Conservation (phyloP, 2,329 filamentous ascomycete genomes). For the Endoconidiophora laricicola region DNA sequence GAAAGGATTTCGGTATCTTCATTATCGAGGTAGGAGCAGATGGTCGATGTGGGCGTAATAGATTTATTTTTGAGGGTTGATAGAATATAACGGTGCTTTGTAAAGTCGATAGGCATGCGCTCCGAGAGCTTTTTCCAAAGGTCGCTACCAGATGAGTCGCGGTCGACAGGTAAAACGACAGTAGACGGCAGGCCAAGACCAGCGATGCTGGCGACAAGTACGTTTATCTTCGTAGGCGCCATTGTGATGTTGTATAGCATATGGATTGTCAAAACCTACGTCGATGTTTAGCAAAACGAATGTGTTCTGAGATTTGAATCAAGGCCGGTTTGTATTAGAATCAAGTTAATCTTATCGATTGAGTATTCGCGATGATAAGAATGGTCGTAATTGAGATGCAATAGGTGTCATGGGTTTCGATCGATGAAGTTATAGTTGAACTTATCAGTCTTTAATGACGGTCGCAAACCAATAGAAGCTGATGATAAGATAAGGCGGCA, state of each 20-base stretch:
- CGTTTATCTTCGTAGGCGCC: constrained; percentile 48
- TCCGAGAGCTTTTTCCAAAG: constrained; percentile 46
- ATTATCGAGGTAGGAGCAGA: constrained; percentile 45
- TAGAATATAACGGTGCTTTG: constrained; percentile 49
- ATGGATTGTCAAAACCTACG: no score
- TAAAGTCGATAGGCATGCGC: constrained; percentile 34
- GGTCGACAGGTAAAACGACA: constrained; percentile 55
- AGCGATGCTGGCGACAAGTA: constrained; percentile 70
- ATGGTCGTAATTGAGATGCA: background rate
- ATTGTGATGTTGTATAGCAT: constrained; percentile 23
- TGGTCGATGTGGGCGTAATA: constrained; percentile 37
- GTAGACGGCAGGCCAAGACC: constrained; percentile 74
- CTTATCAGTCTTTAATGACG: background rate
- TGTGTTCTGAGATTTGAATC: no score
- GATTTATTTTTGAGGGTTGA: constrained; percentile 68
- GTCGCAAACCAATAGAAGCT: background rate
- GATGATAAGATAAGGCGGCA: no score
- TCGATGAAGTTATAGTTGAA: background rate
- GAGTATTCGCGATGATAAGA: no score
- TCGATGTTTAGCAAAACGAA: no score
- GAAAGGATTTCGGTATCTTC: constrained; percentile 55
- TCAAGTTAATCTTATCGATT: no score
- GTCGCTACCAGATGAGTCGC: constrained; percentile 47
- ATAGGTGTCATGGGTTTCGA: background rate
- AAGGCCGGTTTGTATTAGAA: no score